Evolutionary conservation across 2,329 filamentous ascomycete genomes (phyloP).

Genomic region (Fusarium succisae): DNA sequence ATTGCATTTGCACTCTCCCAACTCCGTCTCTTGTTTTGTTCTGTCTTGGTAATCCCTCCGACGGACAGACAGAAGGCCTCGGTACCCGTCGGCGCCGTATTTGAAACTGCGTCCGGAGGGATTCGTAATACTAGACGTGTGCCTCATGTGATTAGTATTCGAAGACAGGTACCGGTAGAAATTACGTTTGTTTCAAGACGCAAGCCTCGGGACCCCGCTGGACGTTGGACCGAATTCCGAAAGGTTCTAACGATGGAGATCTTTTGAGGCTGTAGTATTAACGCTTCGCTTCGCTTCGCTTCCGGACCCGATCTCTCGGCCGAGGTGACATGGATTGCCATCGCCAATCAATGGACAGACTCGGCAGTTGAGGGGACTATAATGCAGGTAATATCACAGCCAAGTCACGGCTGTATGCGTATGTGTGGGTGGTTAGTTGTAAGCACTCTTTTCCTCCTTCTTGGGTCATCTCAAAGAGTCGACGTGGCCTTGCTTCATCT

Average conservation of each 20-base stretch:
- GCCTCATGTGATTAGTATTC: neutral
- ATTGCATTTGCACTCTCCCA: neutral
- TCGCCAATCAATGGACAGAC: neutral
- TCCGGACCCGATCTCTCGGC: neutral
- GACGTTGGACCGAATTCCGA: neutral
- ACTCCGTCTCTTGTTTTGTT: neutral
- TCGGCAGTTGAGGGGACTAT: neutral
- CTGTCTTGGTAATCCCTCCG: slow-evolving; percentile 18
- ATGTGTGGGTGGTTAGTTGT: neutral
- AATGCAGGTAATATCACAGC: neutral
- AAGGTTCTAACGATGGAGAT: neutral
- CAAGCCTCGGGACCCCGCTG: neutral
- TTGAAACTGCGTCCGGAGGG: neutral
- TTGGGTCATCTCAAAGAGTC: neutral
- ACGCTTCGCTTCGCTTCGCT: neutral
- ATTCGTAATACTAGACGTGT: neutral
- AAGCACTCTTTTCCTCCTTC: neutral
- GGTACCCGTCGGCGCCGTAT: slow-evolving; percentile 1
- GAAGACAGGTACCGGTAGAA: neutral
- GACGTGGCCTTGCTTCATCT: neutral
- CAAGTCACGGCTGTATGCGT: neutral
- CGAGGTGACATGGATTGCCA: neutral
- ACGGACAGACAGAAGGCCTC: neutral
- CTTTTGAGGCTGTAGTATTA: neutral
- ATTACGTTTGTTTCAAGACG: neutral